Conservation (phyloP, 2,329 filamentous ascomycete genomes). For the Stachybotrys chartarum region DNA sequence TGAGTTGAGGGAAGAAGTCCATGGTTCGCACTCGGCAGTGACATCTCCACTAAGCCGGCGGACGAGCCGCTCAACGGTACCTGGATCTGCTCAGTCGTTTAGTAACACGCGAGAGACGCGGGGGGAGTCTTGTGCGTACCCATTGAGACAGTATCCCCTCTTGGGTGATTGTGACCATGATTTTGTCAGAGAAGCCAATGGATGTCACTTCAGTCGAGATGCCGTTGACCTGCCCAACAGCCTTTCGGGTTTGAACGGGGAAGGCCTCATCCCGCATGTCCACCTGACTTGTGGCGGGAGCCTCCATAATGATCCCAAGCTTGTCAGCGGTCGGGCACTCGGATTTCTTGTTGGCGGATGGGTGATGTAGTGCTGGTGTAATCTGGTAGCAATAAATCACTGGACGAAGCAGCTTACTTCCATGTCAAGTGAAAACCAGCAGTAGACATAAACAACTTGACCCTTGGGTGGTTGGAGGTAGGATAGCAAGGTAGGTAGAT, state of each 20-base stretch:
- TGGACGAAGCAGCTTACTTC: too few species aligned
- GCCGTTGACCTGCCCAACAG: constrained; percentile 57
- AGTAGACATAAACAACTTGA: too few species aligned
- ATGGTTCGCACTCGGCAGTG: constrained; percentile 36
- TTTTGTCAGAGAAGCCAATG: constrained; percentile 79
- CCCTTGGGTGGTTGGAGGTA: too few species aligned
- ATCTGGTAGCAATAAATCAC: too few species aligned
- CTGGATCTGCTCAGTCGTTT: constrained; percentile 50
- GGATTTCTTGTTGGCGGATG: too few species aligned
- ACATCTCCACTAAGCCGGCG: constrained; percentile 55
- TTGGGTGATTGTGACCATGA: constrained; percentile 84
- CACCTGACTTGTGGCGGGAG: background rate
- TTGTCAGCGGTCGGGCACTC: background rate
- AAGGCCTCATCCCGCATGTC: constrained; percentile 42
- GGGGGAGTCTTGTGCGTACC: constrained; percentile 46
- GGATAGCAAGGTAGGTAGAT: too few species aligned
- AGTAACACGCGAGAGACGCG: background rate
- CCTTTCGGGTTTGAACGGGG: constrained; percentile 56
- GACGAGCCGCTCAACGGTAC: constrained; percentile 67
- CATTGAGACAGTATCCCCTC: constrained; percentile 82
- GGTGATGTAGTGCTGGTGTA: too few species aligned
- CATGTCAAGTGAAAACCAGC: too few species aligned
- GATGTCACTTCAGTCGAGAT: constrained; percentile 64
- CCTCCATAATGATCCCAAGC: background rate
- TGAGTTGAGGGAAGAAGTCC: constrained; percentile 68